phyloP scores from a whole-genome alignment of 2,329 filamentous ascomycete species.

The Penicillium crustosum region DNA sequence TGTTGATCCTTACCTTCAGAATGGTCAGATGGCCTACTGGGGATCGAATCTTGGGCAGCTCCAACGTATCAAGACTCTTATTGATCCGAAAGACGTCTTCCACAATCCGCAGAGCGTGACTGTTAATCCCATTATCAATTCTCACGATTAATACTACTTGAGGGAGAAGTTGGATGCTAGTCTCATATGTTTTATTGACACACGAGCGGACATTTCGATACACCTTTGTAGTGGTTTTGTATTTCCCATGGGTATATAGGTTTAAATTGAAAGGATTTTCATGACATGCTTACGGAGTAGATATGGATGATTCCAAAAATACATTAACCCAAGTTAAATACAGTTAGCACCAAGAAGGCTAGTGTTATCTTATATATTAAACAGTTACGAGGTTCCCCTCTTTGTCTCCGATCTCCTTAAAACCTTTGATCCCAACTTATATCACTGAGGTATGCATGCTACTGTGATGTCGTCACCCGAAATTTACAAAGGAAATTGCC shows the following conservation, averaged over 20 bases:
- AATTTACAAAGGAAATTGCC: no score
- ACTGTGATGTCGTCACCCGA: no score
- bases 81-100: conserved; percentile 58
- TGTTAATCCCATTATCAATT: neutral
- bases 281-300: neutral
- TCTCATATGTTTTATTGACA: neutral
- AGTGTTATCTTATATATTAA: no score
- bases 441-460: no score
- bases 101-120: conserved; percentile 57
- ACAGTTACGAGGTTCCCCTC: no score
- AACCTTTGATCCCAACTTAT: no score
- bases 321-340: no score
- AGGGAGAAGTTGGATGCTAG: neutral
- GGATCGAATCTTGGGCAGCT: conserved; percentile 52
- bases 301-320: no score
- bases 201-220: neutral
- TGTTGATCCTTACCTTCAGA: conserved; percentile 53
- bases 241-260: neutral
- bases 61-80: conserved; percentile 51
- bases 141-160: neutral
- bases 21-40: conserved; percentile 57
- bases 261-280: neutral
- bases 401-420: no score
- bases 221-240: neutral
- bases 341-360: no score